phyloP scores from a whole-genome alignment of 139 green algal species.

The Chlorella sorokiniana region DNA sequence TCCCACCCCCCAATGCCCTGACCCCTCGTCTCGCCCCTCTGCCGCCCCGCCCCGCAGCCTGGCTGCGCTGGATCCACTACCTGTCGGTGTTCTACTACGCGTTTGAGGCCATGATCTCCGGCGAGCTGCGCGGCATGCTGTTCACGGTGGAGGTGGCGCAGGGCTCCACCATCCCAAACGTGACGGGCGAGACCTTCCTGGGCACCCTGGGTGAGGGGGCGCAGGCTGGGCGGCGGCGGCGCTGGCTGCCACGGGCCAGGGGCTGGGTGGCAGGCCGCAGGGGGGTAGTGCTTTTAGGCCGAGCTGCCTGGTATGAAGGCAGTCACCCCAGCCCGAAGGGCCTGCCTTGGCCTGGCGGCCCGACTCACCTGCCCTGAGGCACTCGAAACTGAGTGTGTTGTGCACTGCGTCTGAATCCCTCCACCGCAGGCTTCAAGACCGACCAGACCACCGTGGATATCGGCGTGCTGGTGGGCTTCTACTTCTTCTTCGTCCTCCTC shows the following conservation, averaged over 20 bases:
- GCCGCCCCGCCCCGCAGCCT: neutral
- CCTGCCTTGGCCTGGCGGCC: too few relatives aligned
- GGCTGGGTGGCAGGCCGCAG: too few relatives aligned
- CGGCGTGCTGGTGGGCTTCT: slow-evolving; percentile 43
- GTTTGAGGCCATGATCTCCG: slow-evolving; percentile 46
- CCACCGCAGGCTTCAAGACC: slow-evolving; percentile 34
- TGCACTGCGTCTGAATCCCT: neutral
- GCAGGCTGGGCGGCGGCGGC: neutral
- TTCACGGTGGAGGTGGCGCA: slow-evolving; percentile 17
- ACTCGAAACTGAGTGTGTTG: too few relatives aligned
- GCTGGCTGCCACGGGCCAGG: neutral
- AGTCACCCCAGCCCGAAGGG: too few relatives aligned
- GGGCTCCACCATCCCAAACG: slow-evolving; percentile 12
- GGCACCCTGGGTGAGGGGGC: slow-evolving; percentile 23
- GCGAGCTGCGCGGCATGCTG: slow-evolving; percentile 27
- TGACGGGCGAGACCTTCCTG: slow-evolving; percentile 38
- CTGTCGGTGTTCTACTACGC: slow-evolving; percentile 61
- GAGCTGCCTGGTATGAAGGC: too few relatives aligned
- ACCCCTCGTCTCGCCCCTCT: neutral
- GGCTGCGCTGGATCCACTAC: slow-evolving; percentile 74
- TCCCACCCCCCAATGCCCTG: neutral
- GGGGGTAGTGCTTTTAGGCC: too few relatives aligned
- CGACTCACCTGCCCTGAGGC: too few relatives aligned
- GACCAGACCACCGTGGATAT: slow-evolving; percentile 32
- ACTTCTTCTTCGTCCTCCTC: slow-evolving; percentile 24